Base-by-base conservation (phyloP, 345 rosid species). In the Salix viminalis region DNA sequence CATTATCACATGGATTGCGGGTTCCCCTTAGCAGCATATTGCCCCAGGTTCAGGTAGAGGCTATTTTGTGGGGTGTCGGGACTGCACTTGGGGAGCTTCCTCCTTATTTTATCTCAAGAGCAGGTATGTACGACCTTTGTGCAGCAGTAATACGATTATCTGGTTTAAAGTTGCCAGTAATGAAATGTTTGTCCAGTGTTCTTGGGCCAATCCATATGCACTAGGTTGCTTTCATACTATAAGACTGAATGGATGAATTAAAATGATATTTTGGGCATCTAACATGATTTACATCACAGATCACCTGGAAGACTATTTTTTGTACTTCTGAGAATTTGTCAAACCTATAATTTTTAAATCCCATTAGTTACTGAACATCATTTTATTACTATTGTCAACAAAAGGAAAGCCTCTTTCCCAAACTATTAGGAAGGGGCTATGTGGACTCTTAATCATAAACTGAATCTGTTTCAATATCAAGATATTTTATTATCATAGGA, bases 21-120 rank as follows among this genome's bases (percentile, higher is more conserved):
- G 91, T 96, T 68, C 99, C 99, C 1, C 89, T 96, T 68, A 83
- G 92, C 76, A 93, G 97, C 90, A 84, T 94, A 82, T 72, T 94
- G 87, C 96, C 96, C n/a, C 93, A 96, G 85, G 89, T 96, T 54
- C 98, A 96, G 76, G 1, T 94, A 34, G 99, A 96, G 84, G 97
- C 96, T 58, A 75, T 92, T 76, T 79, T 96, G 65, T 96, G 99
- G 99, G 99, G 99, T 44, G 21, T 96, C 70, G 99, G 99, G 78
- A 96, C 99, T 30, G 98, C 98, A 52, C 97, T 96, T 58, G 99
- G 99, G 65, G 99, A 96, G 85, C 98, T 96, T 86, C 99, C 99
- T 85, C 99, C 99, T 37, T 96, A 94, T 91, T 96, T 96, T 82
- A 92, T 96, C 82, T 91, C 99, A 76, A 91, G 98, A 76, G 98